A percentile compares a stretch with the other conserved stretches of the same genome.
Conservation (phyloP, 1,284 basidiomycete genomes). For the Inonotus hispidus region DNA sequence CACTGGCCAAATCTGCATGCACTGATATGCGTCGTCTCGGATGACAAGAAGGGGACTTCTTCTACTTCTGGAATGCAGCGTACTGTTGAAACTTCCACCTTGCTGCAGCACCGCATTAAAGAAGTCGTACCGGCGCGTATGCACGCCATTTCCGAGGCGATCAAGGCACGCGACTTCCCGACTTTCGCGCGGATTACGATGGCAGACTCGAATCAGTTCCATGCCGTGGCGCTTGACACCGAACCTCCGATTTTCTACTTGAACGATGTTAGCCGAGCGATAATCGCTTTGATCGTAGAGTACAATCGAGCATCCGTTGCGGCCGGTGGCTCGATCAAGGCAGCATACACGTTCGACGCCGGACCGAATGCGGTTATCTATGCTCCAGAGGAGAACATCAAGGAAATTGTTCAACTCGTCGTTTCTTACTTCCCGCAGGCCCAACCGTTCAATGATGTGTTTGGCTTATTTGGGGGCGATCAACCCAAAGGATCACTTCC, state of each 20-base stretch:
- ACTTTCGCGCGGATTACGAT: constrained; percentile 90
- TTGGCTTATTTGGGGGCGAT: constrained; percentile 48
- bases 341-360: constrained; percentile 97
- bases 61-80: constrained; percentile 97
- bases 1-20: constrained; percentile 98
- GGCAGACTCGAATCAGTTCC: constrained; percentile 98
- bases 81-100: constrained; percentile 87
- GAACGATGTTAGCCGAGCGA: constrained; percentile 89
- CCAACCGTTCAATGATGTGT: constrained; percentile 70
- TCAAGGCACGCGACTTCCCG: constrained; percentile 80
- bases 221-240: constrained; percentile 96
- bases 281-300: constrained; percentile 87
- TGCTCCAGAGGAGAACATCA: constrained; percentile 72
- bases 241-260: constrained; percentile 98
- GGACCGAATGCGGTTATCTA: constrained; percentile 99
- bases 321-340: constrained; percentile 62
- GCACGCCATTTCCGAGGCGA: constrained; percentile 77
- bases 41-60: constrained; percentile 95
- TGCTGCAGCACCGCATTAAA: constrained; percentile 87
- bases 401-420: constrained; percentile 72
- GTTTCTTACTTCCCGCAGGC: constrained; percentile 81
- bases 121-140: constrained; percentile 88
- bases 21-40: constrained; percentile 94
- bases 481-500: constrained; percentile 42
- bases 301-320: constrained; percentile 82